Conservation (phyloP, 129 eudicot genomes). For the Pulicaria dysenterica region DNA sequence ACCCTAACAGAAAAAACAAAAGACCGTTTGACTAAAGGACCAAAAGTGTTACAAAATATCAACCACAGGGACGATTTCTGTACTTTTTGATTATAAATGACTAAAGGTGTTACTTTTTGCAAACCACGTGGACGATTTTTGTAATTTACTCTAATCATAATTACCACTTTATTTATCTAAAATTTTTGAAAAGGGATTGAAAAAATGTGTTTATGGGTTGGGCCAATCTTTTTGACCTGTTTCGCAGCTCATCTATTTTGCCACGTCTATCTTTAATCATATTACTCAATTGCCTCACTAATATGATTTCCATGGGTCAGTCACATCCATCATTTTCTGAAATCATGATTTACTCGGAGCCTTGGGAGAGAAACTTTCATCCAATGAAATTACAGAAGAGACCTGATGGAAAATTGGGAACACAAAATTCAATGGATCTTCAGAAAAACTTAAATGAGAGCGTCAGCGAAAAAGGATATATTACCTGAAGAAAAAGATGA, state of each 20-base stretch:
- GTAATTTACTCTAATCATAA: no score
- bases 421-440: constrained; percentile 13
- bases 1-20: no score
- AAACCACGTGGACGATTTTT: no score
- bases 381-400: constrained; percentile 55
- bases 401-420: constrained; percentile 38
- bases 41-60: no score
- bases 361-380: constrained; percentile 73
- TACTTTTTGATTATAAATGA: no score
- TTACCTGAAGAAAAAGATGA: constrained; percentile 28
- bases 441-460: constrained; percentile 1
- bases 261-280: neutral
- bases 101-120: no score
- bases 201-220: neutral
- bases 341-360: constrained; percentile 82
- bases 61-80: no score
- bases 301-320: constrained; percentile 45
- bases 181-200: neutral
- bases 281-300: neutral
- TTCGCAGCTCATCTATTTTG: neutral
- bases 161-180: neutral
- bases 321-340: constrained; percentile 73
- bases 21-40: no score
- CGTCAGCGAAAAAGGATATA: constrained; percentile 14
- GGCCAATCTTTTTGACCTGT: neutral